Conservation (phyloP, 345 rosid species). For the Turritis glabra region DNA sequence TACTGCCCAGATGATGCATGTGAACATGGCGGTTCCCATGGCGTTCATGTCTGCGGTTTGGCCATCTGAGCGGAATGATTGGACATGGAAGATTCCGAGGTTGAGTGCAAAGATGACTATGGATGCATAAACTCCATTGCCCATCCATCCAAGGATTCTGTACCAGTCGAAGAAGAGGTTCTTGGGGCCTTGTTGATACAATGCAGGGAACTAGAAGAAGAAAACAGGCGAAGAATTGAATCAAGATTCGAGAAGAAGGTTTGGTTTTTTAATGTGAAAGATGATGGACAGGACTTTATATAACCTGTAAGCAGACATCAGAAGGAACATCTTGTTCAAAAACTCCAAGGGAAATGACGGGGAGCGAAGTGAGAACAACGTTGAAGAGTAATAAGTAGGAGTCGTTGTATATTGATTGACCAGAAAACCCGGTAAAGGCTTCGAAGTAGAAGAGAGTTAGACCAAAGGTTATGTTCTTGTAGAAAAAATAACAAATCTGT, state of each 20-base stretch:
- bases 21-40: conserved; percentile 55
- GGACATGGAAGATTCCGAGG: conserved; percentile 43
- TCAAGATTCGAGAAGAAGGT: neutral
- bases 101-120: conserved; percentile 52
- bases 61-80: conserved; percentile 50
- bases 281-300: neutral
- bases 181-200: conserved; percentile 74
- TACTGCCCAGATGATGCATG: conserved; percentile 69
- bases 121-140: conserved; percentile 57
- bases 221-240: neutral
- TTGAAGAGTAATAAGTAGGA: conserved; percentile 76
- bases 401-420: conserved; percentile 66
- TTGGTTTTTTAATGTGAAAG: neutral
- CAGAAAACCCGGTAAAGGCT: conserved; percentile 65
- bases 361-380: conserved; percentile 70
- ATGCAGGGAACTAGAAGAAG: conserved; percentile 65
- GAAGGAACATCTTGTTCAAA: conserved; percentile 81
- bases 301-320: conserved; percentile 75
- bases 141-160: conserved; percentile 71
- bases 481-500: conserved; percentile 68
- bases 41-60: conserved; percentile 49
- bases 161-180: conserved; percentile 70
- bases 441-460: conserved; percentile 81
- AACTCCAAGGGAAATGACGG: conserved; percentile 73
- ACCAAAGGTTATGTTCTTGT: conserved; percentile 84